A percentile compares a stretch with the other conserved stretches of the same genome.
phyloP scores from a whole-genome alignment of 176 grass and related monocot genomes.

The Chrysopogon serrulatus region DNA sequence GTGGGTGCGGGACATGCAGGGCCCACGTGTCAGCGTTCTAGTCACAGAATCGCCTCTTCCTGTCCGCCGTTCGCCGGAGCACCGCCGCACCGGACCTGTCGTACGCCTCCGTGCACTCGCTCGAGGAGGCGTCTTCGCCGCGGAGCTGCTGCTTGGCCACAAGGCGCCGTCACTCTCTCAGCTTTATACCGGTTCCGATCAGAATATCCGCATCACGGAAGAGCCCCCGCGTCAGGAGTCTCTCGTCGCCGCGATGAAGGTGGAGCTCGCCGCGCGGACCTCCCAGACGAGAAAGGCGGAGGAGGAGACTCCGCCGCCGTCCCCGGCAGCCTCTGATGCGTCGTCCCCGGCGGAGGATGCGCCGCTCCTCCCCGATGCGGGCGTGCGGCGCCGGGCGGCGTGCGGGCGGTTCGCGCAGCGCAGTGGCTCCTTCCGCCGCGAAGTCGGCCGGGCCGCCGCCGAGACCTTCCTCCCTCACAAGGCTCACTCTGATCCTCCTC shows the following conservation, averaged over 20 bases:
- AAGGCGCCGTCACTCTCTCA: neutral
- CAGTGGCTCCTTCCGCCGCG: slow-evolving; percentile 31
- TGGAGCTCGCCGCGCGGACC: slow-evolving; percentile 18
- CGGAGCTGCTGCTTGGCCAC: neutral
- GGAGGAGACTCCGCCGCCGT: slow-evolving; percentile 34
- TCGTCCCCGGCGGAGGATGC: slow-evolving; percentile 11
- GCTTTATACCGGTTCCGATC: neutral
- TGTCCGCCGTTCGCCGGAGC: slow-evolving; percentile 17
- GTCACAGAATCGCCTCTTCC: neutral
- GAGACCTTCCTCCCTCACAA: slow-evolving; percentile 74
- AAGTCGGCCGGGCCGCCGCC: slow-evolving; percentile 37
- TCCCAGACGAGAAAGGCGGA: neutral
- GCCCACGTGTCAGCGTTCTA: neutral
- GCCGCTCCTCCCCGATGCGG: slow-evolving; percentile 17
- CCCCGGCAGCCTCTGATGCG: neutral
- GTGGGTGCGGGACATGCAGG: neutral
- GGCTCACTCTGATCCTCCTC: slow-evolving; percentile 76
- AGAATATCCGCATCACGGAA: slow-evolving; percentile 20
- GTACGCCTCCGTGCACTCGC: neutral
- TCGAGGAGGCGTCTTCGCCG: neutral
- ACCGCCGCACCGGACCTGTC: neutral
- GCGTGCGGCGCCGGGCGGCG: slow-evolving; percentile 26
- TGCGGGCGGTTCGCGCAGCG: slow-evolving; percentile 35
- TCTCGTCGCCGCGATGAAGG: slow-evolving; percentile 26
- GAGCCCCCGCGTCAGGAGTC: neutral